Evolutionary conservation across 768 basidiomycete genomes (phyloP).

Genomic region (Ephemerocybe angulata): DNA sequence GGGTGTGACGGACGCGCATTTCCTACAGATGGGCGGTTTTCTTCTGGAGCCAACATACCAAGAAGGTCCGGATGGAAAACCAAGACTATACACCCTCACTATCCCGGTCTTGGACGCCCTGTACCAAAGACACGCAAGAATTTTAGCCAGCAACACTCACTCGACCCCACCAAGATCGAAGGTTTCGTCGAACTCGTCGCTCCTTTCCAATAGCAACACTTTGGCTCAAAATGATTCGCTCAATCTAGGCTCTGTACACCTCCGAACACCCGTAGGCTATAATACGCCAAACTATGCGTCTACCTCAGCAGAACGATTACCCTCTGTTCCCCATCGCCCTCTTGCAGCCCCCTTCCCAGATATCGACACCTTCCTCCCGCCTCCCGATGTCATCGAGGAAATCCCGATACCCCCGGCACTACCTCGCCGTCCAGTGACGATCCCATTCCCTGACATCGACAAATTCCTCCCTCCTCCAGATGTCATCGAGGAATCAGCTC

Average conservation of each 20-base stretch:
- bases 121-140: neutral
- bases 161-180: neutral
- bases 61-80: neutral
- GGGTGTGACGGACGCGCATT: constrained; percentile 6
- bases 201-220: too few relatives aligned
- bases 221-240: too few relatives aligned
- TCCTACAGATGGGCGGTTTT: constrained; percentile 9
- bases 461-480: neutral
- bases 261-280: neutral
- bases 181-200: neutral
- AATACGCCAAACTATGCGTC: neutral
- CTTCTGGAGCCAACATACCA: neutral
- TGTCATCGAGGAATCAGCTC: neutral
- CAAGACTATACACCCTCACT: neutral
- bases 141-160: neutral
- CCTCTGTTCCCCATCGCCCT: neutral
- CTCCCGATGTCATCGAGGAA: neutral
- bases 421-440: neutral
- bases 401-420: neutral
- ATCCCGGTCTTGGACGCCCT: neutral
- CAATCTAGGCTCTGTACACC: neutral
- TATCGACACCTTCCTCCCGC: neutral
- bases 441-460: neutral
- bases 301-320: neutral
- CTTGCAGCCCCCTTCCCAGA: neutral